Percentiles rank a stretch among this genome's conserved stretches.
Conservation (phyloP, 2,329 filamentous ascomycete genomes). For the Fusarium torulosum region DNA sequence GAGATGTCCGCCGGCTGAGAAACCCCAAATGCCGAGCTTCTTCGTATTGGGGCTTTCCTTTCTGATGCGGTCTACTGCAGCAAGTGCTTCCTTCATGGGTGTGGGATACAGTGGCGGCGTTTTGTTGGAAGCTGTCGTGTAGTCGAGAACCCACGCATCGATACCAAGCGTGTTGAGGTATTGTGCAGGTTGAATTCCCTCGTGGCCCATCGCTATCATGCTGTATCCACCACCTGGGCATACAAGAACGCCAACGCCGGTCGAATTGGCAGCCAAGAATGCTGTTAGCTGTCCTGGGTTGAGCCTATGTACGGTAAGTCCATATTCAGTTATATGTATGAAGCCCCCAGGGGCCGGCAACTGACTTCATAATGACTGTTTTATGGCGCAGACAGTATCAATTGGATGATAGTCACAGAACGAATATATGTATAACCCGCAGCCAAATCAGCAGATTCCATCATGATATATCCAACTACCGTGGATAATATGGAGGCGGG, state of each 20-base stretch:
- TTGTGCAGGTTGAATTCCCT: conserved; percentile 23
- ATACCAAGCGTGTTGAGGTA: conserved; percentile 36
- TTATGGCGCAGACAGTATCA: too few relatives aligned
- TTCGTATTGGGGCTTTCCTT: conserved; percentile 7
- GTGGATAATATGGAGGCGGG: conserved; percentile 16
- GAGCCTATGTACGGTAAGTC: conserved; percentile 10
- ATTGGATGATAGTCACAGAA: too few relatives aligned
- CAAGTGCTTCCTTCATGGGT: conserved; percentile 30
- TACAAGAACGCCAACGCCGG: conserved; percentile 30
- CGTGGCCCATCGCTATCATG: conserved; percentile 21
- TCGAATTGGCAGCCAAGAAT: conserved; percentile 25
- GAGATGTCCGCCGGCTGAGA: conserved; percentile 36
- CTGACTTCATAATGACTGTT: conserved; percentile 21
- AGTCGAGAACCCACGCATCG: conserved; percentile 38
- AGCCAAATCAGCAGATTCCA: background rate
- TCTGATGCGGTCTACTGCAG: conserved; percentile 24
- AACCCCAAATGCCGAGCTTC: conserved; percentile 36
- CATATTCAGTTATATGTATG: background rate
- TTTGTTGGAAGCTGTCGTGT: conserved; percentile 26
- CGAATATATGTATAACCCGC: too few relatives aligned
- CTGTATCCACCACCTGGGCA: conserved; percentile 31
- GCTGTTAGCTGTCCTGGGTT: conserved; percentile 13
- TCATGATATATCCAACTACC: background rate
- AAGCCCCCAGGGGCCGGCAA: fast-evolving
- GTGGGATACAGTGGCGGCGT: conserved; percentile 29